These are phyloP conservation scores for Xylaria sp. DNA, from an alignment of 2,329 filamentous ascomycete genomes.

Conservation along the genomic window DNA sequence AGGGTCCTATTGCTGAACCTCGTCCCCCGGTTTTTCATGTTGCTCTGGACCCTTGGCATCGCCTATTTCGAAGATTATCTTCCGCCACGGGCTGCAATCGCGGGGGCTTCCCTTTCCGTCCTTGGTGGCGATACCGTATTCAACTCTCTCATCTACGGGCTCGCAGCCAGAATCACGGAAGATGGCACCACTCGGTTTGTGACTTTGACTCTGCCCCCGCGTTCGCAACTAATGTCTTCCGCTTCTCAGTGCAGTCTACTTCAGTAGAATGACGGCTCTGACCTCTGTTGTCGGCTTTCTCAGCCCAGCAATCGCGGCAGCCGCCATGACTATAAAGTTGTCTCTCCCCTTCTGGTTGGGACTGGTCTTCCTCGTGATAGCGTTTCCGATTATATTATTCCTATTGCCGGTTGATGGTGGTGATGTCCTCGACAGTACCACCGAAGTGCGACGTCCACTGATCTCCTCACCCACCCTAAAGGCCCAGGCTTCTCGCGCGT, in stretches of 20 bases:
- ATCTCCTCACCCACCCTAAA: conserved; percentile 48
- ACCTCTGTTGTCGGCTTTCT: conserved; percentile 53
- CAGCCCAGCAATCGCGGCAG: conserved; percentile 53
- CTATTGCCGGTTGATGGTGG: conserved; percentile 35
- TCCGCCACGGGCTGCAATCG: conserved; percentile 48
- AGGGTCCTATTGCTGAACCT: conserved; percentile 52
- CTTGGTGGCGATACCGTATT: conserved; percentile 58
- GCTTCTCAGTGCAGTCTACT: conserved; percentile 51
- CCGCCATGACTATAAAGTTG: conserved; percentile 50
- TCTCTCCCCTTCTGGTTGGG: conserved; percentile 53
- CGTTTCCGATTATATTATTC: conserved; percentile 41
- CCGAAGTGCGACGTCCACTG: conserved; percentile 46
- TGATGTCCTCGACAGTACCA: neutral
- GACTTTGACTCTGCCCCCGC: neutral
- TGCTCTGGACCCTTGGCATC: conserved; percentile 48
- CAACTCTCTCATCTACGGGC: conserved; percentile 54
- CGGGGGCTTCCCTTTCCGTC: conserved; percentile 50
- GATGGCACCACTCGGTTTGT: conserved; percentile 47
- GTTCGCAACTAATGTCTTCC: conserved; percentile 21
- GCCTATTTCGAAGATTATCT: conserved; percentile 46
- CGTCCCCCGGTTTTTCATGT: conserved; percentile 48
- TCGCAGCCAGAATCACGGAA: conserved; percentile 51
- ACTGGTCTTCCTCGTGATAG: conserved; percentile 44
- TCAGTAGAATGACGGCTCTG: conserved; percentile 56
- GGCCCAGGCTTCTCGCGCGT: conserved; percentile 39